phyloP scores from a whole-genome alignment of 2,329 filamentous ascomycete genomes.

The Fusarium brachygibbosum region DNA sequence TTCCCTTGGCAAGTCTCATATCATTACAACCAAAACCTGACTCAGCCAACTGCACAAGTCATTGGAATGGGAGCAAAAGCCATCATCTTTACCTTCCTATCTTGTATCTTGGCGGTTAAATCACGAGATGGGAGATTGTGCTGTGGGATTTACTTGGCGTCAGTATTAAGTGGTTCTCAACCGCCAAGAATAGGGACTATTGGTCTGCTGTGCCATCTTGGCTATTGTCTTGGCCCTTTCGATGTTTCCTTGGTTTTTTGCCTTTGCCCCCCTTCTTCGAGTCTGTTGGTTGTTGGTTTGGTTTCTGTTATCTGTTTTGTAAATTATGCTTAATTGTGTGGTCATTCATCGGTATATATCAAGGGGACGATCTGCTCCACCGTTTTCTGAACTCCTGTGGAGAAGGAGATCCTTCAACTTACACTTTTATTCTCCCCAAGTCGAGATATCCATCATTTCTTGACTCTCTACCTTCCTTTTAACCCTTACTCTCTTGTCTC shows the following conservation, averaged over 20 bases:
- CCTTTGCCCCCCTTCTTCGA: neutral
- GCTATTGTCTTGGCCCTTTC: conserved; percentile 10
- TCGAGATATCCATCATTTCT: neutral
- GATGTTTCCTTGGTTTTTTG: neutral
- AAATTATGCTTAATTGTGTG: neutral
- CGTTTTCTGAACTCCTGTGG: neutral
- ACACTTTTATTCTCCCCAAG: neutral
- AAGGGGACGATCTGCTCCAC: conserved; percentile 6
- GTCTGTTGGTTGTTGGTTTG: neutral
- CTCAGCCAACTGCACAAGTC: neutral
- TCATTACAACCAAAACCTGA: neutral
- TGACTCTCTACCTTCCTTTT: neutral
- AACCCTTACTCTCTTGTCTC: too few species aligned
- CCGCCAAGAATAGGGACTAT: conserved; percentile 27
- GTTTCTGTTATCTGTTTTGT: neutral
- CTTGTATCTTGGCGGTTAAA: conserved; percentile 34
- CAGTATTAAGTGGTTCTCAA: conserved; percentile 24
- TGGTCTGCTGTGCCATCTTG: conserved; percentile 28
- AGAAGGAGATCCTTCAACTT: conserved; percentile 10
- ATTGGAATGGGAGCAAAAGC: neutral
- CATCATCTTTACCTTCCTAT: conserved; percentile 21
- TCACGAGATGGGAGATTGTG: conserved; percentile 26
- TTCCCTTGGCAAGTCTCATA: neutral
- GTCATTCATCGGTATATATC: conserved; percentile 13
- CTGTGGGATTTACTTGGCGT: conserved; percentile 24